Evolutionary conservation across 495 filamentous ascomycete genomes (phyloP).

Genomic region (Tuber melanosporum): DNA sequence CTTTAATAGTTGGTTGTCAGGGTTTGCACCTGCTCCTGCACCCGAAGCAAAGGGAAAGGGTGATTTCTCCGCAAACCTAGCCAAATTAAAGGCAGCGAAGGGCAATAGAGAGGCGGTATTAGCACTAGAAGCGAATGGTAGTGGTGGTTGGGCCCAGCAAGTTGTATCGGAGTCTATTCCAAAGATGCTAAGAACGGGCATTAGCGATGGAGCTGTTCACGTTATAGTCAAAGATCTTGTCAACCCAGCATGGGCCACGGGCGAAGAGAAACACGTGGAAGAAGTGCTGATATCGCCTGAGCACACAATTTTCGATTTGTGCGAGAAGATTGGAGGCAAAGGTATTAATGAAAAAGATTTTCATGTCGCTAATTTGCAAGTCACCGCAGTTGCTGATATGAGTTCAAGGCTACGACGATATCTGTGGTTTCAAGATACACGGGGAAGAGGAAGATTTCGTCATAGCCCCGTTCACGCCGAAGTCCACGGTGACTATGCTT

Average conservation of each 20-base stretch:
- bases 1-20: not conserved
- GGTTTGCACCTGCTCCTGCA: not conserved
- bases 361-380: not conserved
- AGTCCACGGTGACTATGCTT: not conserved
- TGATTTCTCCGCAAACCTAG: not conserved
- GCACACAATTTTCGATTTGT: not conserved
- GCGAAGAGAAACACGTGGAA: not conserved
- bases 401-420: not conserved
- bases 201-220: not conserved
- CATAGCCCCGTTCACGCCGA: not conserved
- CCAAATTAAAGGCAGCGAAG: not conserved
- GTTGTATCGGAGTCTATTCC: not conserved
- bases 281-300: not conserved
- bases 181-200: not conserved
- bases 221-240: slow-evolving; percentile 1
- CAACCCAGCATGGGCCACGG: not conserved
- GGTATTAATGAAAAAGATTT: not conserved
- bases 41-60: not conserved
- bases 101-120: not conserved
- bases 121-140: not conserved
- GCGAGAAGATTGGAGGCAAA: not conserved
- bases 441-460: not conserved
- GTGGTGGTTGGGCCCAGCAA: not conserved
- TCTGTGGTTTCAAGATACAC: not conserved
- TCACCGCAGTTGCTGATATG: not conserved